phyloP scores from a whole-genome alignment of 1,139 yeast genomes.

The Sugiyamaella pinicola region DNA sequence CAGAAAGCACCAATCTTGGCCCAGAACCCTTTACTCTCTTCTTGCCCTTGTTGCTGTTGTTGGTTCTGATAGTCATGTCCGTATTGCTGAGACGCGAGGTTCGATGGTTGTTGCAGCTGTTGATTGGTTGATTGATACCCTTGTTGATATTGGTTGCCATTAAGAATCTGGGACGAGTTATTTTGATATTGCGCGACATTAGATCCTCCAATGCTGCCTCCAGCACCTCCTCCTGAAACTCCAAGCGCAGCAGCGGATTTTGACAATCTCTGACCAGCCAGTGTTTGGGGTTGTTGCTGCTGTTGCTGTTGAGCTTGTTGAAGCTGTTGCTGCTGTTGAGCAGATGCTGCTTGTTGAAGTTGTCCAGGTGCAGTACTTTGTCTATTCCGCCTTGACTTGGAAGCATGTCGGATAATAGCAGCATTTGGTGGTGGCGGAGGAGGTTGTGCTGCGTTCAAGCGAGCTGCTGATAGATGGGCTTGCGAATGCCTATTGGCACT shows the following conservation, averaged over 20 bases:
- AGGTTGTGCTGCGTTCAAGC: slow-evolving; percentile 33
- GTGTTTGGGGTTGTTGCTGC: slow-evolving; percentile 6
- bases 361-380: slow-evolving; percentile 18
- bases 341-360: slow-evolving; percentile 6
- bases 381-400: slow-evolving; percentile 38
- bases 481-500: slow-evolving; percentile 31
- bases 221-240: slow-evolving; percentile 23
- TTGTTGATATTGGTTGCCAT: slow-evolving; percentile 27
- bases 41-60: slow-evolving; percentile 28
- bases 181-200: slow-evolving; percentile 18
- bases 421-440: slow-evolving; percentile 40
- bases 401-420: slow-evolving; percentile 39
- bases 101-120: slow-evolving; percentile 25
- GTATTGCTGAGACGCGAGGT: slow-evolving; percentile 26
- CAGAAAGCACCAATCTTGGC: slow-evolving; percentile 39
- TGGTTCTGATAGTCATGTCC: slow-evolving; percentile 28
- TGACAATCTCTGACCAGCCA: slow-evolving; percentile 12
- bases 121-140: slow-evolving; percentile 31
- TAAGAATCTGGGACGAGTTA: slow-evolving; percentile 24
- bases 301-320: slow-evolving; percentile 7
- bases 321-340: slow-evolving; percentile 5
- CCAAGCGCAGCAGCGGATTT: slow-evolving; percentile 25
- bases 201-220: slow-evolving; percentile 16
- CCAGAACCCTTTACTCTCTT: slow-evolving; percentile 40
- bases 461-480: slow-evolving; percentile 33